phyloP scores from a whole-genome alignment of 805 yeast genomes.

The Metschnikowia colocasiae region DNA sequence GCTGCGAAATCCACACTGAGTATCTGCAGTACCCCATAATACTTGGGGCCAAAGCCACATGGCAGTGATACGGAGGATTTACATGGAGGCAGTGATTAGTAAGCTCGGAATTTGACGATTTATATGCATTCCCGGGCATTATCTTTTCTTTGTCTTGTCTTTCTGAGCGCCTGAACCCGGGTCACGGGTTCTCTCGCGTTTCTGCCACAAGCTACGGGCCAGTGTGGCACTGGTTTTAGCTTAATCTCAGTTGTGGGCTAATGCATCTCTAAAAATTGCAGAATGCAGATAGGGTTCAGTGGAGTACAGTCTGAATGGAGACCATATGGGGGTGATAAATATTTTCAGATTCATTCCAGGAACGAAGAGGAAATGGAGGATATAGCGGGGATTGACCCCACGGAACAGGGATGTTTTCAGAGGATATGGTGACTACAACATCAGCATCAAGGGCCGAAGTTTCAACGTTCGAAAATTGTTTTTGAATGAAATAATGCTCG shows the following conservation, averaged over 20 bases:
- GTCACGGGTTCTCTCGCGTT: neutral
- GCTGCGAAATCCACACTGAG: conserved; percentile 7
- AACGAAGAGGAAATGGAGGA: too few species aligned
- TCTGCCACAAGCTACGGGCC: neutral
- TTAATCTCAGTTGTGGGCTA: neutral
- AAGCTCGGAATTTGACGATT: neutral
- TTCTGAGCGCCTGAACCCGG: neutral
- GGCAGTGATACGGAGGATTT: neutral
- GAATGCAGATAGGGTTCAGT: too few species aligned
- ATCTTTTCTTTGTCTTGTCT: too few species aligned
- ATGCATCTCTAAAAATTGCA: neutral
- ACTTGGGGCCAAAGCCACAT: neutral
- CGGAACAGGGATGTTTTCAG: too few species aligned
- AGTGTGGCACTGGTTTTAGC: neutral
- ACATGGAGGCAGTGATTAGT: neutral
- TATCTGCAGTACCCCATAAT: neutral
- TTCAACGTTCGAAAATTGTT: too few species aligned
- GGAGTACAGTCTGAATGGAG: too few species aligned
- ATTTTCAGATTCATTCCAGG: too few species aligned
- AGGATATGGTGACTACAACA: too few species aligned
- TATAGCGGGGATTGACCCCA: too few species aligned
- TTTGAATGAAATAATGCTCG: too few species aligned
- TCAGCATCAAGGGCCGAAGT: too few species aligned
- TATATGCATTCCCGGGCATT: neutral
- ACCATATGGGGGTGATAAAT: too few species aligned